Evolutionary conservation across 768 basidiomycete species (phyloP).

Genomic region (Suillus fuscotomentosus): DNA sequence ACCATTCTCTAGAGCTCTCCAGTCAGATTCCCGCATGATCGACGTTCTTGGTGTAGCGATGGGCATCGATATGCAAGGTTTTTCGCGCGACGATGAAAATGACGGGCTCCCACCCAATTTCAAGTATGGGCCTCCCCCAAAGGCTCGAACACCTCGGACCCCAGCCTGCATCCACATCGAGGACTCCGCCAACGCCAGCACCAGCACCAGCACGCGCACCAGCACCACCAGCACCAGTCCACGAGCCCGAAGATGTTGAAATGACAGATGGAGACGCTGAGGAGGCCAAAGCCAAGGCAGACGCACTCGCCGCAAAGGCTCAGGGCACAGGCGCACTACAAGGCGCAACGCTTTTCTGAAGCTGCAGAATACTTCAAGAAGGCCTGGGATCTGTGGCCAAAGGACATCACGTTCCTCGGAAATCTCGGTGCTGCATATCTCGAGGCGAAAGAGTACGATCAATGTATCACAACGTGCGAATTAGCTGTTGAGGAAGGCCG

Average conservation of each 20-base stretch:
- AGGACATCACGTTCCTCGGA: slow-evolving; percentile 91
- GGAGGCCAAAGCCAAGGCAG: slow-evolving; percentile 71
- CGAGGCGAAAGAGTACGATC: slow-evolving; percentile 90
- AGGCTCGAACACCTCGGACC: slow-evolving; percentile 29
- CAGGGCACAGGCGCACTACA: slow-evolving; percentile 81
- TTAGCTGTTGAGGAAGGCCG: slow-evolving; percentile 98
- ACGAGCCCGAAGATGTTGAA: slow-evolving; percentile 53
- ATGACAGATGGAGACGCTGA: slow-evolving; percentile 66
- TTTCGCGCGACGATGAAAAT: slow-evolving; percentile 81
- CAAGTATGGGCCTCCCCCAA: slow-evolving; percentile 20
- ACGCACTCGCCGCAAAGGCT: slow-evolving; percentile 78
- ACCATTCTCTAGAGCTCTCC: slow-evolving; percentile 42
- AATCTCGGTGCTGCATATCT: slow-evolving; percentile 91
- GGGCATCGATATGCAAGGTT: slow-evolving; percentile 90
- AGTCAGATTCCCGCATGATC: slow-evolving; percentile 86
- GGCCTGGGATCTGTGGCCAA: slow-evolving; percentile 92
- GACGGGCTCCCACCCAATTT: slow-evolving; percentile 71
- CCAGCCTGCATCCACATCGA: slow-evolving; percentile 42
- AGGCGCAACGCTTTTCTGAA: slow-evolving; percentile 76
- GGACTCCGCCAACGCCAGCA: slow-evolving; percentile 33
- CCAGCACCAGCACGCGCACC: slow-evolving; percentile 31
- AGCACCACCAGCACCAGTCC: slow-evolving; percentile 23
- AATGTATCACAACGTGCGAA: slow-evolving; percentile 87
- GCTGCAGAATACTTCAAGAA: slow-evolving; percentile 76
- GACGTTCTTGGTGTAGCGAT: slow-evolving; percentile 90